phyloP scores from a whole-genome alignment of 495 filamentous ascomycete genomes.

The Podospora pseudopauciseta region DNA sequence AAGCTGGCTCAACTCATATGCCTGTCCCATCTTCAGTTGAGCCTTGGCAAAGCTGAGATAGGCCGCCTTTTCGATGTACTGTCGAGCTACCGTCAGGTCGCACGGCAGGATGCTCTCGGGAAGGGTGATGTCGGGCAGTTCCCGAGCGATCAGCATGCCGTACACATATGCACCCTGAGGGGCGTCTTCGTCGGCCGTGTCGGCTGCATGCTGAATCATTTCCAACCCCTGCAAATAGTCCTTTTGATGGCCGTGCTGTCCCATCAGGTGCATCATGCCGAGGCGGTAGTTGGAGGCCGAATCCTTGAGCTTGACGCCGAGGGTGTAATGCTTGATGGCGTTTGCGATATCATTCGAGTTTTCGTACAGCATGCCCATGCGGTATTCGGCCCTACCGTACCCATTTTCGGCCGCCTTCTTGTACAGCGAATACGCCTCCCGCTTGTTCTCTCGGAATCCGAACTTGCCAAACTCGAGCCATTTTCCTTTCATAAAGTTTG shows the following conservation, averaged over 20 bases:
- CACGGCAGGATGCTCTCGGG: conserved; percentile 67
- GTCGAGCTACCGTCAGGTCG: conserved; percentile 69
- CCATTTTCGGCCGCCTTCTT: conserved; percentile 79
- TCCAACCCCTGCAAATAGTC: conserved; percentile 76
- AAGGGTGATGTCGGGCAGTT: conserved; percentile 81
- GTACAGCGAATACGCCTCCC: conserved; percentile 87
- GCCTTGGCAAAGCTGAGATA: conserved; percentile 96
- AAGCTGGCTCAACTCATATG: conserved; percentile 89
- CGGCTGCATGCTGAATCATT: conserved; percentile 75
- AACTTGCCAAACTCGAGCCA: conserved; percentile 99
- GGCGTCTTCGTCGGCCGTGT: conserved; percentile 92
- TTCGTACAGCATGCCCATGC: conserved; percentile 98
- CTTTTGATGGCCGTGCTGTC: conserved; percentile 83
- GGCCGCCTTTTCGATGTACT: conserved; percentile 94
- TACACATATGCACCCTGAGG: conserved; percentile 96
- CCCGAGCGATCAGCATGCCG: conserved; percentile 88
- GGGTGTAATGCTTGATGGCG: conserved; percentile 82
- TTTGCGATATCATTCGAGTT: conserved; percentile 86
- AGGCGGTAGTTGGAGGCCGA: conserved; percentile 93
- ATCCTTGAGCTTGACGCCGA: conserved; percentile 71
- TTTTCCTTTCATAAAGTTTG: conserved; percentile 90
- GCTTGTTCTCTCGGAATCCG: conserved; percentile 80
- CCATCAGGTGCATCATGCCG: conserved; percentile 95
- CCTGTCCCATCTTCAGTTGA: conserved; percentile 94
- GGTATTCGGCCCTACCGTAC: conserved; percentile 92